Evolutionary conservation across 768 basidiomycete species (phyloP), one percentile per base, ranked within the genome.

Genomic region (Rhodocollybia butyracea): DNA sequence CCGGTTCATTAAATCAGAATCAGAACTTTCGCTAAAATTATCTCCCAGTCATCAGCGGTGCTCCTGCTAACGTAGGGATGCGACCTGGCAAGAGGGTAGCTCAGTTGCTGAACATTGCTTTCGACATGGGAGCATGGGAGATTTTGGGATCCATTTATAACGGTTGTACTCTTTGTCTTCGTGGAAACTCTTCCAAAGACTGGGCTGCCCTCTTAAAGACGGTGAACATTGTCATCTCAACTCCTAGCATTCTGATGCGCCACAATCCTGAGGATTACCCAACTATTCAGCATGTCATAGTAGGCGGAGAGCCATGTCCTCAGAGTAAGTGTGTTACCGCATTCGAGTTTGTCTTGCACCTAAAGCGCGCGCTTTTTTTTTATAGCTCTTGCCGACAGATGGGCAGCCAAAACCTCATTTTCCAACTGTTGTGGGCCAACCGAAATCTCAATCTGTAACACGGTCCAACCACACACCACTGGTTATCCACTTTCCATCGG

Each of bases 71-170:
- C 59, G 70, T 84, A 10, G 75, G 76, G 30, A 84, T 86, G 80
- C 57, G 64, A n/a, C 80, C 81, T 1, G 82, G 83, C 12, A 61
- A 75, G 29, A 75, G 80, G 11, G 81, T 85, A 21, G 76, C 82
- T 7, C 83, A 85, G 60, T 68, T 85, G 22, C 74, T 86, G 67
- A 84, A 85, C 58, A 78, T 86, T 41, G 78, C 83, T 3, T 86
- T 85, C 62, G 84, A 86, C 60, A 84, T 86, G 82, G 81, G 80
- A 40, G 82, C 81, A 19, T 86, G 84, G 84, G 82, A 83, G 62
- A 77, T 79, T 27, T 70, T 83, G 17, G 79, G 79, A 5, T 71
- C 76, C 10, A 64, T 83, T 51, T 73, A 67, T 61, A 82, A 82
- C 55, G 82, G 81, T 0, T 73, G 75, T 45, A 82, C 81, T 0